phyloP scores from a whole-genome alignment of 140 eudicot species.

The Anethum foeniculum region DNA sequence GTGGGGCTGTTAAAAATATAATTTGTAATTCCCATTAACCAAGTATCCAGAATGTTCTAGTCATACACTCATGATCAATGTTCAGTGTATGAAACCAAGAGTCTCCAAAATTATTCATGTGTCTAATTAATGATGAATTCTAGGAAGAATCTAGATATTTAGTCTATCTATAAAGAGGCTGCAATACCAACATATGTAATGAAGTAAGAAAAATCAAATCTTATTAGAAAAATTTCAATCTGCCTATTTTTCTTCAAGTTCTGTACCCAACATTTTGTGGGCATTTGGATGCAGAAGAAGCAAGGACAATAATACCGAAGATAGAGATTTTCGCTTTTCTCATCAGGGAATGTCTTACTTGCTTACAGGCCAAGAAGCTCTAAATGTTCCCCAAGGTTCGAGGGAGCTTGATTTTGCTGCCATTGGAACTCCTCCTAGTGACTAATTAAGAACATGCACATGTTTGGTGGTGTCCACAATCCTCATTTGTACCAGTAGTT shows the following conservation, averaged over 20 bases:
- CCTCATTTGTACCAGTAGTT: not conserved
- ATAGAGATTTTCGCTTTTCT: conserved; percentile 1
- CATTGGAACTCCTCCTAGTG: not conserved
- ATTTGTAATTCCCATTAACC: too few relatives aligned
- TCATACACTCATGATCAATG: not conserved
- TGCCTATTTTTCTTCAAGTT: not conserved
- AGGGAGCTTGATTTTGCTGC: conserved; percentile 4
- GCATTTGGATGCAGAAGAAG: not conserved
- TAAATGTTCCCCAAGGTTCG: conserved; percentile 3
- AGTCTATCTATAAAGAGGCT: not conserved
- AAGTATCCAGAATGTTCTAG: too few relatives aligned
- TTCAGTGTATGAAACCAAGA: not conserved
- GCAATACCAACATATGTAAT: not conserved
- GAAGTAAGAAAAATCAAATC: too few relatives aligned
- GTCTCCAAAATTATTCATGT: not conserved
- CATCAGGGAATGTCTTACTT: conserved; percentile 4
- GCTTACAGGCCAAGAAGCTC: conserved; percentile 10
- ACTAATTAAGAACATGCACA: not conserved
- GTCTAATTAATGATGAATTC: too few relatives aligned
- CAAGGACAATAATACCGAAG: not conserved
- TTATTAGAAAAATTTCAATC: too few relatives aligned
- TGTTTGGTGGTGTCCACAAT: not conserved
- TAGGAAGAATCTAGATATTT: not conserved
- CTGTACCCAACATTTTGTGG: not conserved
- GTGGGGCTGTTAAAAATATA: too few relatives aligned